Conservation (phyloP, 345 rosid species). For the Hibiscus mutabilis region DNA sequence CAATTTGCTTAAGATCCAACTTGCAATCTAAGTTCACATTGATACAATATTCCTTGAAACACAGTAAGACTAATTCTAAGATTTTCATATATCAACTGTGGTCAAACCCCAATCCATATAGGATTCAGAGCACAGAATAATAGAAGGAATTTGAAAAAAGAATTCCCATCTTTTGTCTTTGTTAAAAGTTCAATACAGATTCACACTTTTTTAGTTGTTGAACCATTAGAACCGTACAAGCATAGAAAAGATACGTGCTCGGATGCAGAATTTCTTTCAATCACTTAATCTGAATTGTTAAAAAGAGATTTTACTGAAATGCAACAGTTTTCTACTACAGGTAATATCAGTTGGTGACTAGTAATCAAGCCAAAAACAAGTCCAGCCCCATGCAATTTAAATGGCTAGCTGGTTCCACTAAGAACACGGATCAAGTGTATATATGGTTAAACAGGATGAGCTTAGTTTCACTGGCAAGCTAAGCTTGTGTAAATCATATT, state of each 20-base stretch:
- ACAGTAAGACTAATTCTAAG: background rate
- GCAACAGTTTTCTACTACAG: background rate
- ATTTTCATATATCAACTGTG: background rate
- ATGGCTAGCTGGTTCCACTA: background rate
- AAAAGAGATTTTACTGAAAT: background rate
- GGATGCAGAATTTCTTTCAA: background rate
- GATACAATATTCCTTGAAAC: slow-evolving; percentile 63
- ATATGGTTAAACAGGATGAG: background rate
- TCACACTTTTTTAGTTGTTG: background rate
- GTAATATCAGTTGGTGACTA: too few species aligned
- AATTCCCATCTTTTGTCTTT: background rate
- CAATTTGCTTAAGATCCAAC: slow-evolving; percentile 70
- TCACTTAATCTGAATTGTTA: background rate
- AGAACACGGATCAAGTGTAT: background rate
- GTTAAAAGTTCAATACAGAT: background rate
- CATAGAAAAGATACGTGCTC: background rate
- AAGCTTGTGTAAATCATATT: background rate
- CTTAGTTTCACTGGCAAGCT: background rate
- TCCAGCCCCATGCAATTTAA: background rate
- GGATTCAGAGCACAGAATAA: background rate
- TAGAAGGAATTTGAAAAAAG: background rate
- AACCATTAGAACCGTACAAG: background rate
- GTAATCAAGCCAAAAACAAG: too few species aligned
- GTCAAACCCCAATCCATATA: background rate
- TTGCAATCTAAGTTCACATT: slow-evolving; percentile 71